Conservation (phyloP, 306 rosid genomes). For the Cucumis melo region DNA sequence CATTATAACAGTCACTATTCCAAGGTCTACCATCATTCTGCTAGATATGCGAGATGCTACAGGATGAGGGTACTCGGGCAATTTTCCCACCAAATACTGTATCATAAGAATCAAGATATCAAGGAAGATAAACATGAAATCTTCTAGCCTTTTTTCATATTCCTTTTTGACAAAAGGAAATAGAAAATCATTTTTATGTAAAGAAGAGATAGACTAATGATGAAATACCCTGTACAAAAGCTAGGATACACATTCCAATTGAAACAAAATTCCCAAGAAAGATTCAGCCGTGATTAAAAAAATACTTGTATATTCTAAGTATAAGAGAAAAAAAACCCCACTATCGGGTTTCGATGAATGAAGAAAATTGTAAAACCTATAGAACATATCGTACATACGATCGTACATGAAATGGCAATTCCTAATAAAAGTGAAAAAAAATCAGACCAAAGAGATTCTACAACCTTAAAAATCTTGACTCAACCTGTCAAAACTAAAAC, state of each 20-base stretch:
- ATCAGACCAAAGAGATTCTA: neutral
- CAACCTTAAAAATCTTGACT: neutral
- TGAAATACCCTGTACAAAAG: neutral
- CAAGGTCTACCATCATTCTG: constrained; percentile 86
- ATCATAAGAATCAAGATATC: constrained; percentile 14
- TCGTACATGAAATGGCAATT: neutral
- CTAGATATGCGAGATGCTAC: constrained; percentile 84
- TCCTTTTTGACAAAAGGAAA: neutral
- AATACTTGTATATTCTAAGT: neutral
- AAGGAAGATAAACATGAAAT: constrained; percentile 6
- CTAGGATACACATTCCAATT: neutral
- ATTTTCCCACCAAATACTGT: constrained; percentile 75
- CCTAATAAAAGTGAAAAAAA: neutral
- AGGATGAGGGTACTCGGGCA: constrained; percentile 74
- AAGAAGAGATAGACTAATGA: neutral
- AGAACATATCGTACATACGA: too few species aligned
- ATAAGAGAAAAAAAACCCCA: neutral
- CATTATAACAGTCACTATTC: constrained; percentile 40
- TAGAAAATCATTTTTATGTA: neutral
- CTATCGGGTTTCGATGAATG: neutral
- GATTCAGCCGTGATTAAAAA: neutral
- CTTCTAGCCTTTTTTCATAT: neutral
- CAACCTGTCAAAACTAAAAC: neutral
- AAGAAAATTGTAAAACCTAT: neutral
- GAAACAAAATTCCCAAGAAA: neutral